A percentile compares a stretch with the other conserved stretches of the same genome.
These are phyloP conservation scores for Proliferodiscus dingleyae DNA, from an alignment of 2,329 filamentous ascomycete species.

Conservation along the genomic window DNA sequence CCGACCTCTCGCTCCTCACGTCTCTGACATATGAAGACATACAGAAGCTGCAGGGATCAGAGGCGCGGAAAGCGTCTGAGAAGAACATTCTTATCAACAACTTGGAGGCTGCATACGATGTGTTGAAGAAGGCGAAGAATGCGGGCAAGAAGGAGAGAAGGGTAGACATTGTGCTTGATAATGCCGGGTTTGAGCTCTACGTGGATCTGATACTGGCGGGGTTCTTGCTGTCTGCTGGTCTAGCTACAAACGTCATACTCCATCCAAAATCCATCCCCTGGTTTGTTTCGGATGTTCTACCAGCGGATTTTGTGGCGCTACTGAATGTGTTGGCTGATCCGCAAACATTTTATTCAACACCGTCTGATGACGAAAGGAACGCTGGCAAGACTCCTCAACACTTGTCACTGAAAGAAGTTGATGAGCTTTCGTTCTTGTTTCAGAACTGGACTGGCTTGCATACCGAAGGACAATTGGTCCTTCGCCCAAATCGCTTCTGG, in stretches of 20 bases:
- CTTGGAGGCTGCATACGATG: slow-evolving; percentile 64
- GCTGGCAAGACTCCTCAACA: slow-evolving; percentile 53
- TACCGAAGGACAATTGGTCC: slow-evolving; percentile 73
- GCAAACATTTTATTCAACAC: slow-evolving; percentile 70
- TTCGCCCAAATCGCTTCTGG: slow-evolving; percentile 89
- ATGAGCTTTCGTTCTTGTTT: slow-evolving; percentile 72
- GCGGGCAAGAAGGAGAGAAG: slow-evolving; percentile 63
- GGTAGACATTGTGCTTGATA: slow-evolving; percentile 94
- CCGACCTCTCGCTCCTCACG: slow-evolving; percentile 85
- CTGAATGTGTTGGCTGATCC: slow-evolving; percentile 76
- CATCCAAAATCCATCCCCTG: slow-evolving; percentile 95
- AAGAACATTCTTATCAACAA: slow-evolving; percentile 92
- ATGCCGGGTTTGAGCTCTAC: slow-evolving; percentile 94
- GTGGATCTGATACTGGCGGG: slow-evolving; percentile 91
- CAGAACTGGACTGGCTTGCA: slow-evolving; percentile 75
- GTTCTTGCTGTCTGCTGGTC: slow-evolving; percentile 76
- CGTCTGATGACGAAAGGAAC: slow-evolving; percentile 60
- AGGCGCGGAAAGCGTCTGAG: slow-evolving; percentile 80
- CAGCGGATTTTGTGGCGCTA: slow-evolving; percentile 77
- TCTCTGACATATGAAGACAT: slow-evolving; percentile 92
- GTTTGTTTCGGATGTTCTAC: slow-evolving; percentile 96
- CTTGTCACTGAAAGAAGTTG: slow-evolving; percentile 62
- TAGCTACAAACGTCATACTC: slow-evolving; percentile 82
- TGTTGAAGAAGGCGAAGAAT: slow-evolving; percentile 60
- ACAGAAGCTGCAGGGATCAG: slow-evolving; percentile 87